phyloP scores from a whole-genome alignment of 352 stramenopile species.

The Phytophthora meadii region DNA sequence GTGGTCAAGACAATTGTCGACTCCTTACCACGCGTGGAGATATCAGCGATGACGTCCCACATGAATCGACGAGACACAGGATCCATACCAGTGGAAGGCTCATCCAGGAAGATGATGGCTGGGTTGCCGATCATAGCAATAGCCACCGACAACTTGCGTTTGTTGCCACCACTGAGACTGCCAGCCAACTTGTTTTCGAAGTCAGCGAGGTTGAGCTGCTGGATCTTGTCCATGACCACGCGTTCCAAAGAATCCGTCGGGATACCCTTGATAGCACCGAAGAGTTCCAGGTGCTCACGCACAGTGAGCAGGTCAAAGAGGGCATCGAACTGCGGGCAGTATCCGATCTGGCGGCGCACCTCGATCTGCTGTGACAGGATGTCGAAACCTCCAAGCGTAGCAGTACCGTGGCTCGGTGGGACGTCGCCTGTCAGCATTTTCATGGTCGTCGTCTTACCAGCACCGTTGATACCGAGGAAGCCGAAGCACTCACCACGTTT shows the following conservation, averaged over 20 bases:
- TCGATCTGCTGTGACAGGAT: constrained; percentile 78
- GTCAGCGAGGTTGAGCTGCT: constrained; percentile 68
- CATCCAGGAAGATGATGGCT: constrained; percentile 92
- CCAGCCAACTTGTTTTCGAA: constrained; percentile 74
- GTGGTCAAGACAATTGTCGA: constrained; percentile 93
- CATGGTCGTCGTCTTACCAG: constrained; percentile 96
- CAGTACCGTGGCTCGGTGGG: constrained; percentile 57
- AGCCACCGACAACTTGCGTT: constrained; percentile 40
- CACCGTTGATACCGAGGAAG: constrained; percentile 95
- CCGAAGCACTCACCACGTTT: constrained; percentile 93
- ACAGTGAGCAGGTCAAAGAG: constrained; percentile 83
- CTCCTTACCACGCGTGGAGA: constrained; percentile 69
- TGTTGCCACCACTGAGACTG: constrained; percentile 92
- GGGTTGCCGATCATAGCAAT: constrained; percentile 95
- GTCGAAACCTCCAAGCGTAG: constrained; percentile 69
- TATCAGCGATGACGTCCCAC: constrained; percentile 91
- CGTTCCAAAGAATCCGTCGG: constrained; percentile 39
- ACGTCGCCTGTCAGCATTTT: constrained; percentile 94
- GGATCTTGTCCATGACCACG: constrained; percentile 81
- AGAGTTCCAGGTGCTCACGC: constrained; percentile 89
- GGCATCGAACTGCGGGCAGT: constrained; percentile 93
- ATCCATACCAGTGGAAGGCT: constrained; percentile 94
- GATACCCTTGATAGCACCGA: constrained; percentile 89
- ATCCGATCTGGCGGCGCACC: constrained; percentile 85
- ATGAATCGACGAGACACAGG: constrained; percentile 94